Percentiles rank a stretch among this genome's conserved stretches.
These are phyloP conservation scores for Extremus antarcticus DNA, from an alignment of 495 filamentous ascomycete species.

Conservation along the genomic window DNA sequence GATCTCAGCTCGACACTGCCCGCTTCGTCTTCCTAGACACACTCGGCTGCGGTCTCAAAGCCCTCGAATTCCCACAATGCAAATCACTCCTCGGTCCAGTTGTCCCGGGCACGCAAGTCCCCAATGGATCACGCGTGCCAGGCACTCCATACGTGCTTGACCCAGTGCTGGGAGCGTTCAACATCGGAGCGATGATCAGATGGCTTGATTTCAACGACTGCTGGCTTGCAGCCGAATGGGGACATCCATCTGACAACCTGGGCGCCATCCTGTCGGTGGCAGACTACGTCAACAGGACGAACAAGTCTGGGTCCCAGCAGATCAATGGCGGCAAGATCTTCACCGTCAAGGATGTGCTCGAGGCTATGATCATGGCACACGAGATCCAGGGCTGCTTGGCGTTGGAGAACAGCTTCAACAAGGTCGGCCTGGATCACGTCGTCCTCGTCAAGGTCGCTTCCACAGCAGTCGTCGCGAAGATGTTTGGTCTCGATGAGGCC, in stretches of 20 bases:
- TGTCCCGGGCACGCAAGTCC: constrained; percentile 82
- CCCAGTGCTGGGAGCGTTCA: constrained; percentile 92
- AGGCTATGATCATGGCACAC: constrained; percentile 99
- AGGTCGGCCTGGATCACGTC: constrained; percentile 94
- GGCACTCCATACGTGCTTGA: constrained; percentile 92
- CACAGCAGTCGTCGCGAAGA: constrained; percentile 83
- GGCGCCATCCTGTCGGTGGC: constrained; percentile 92
- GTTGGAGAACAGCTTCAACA: constrained; percentile 95
- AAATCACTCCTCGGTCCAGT: constrained; percentile 88
- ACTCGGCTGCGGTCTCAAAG: constrained; percentile 90
- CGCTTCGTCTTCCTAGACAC: constrained; percentile 64
- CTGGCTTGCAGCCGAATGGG: constrained; percentile 98
- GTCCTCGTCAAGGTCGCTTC: constrained; percentile 96
- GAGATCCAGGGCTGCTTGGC: constrained; percentile 97
- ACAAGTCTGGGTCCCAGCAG: constrained; percentile 62
- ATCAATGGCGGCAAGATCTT: constrained; percentile 76
- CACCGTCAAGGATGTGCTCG: constrained; percentile 79
- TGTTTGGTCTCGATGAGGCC: constrained; percentile 78
- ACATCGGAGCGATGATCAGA: constrained; percentile 95
- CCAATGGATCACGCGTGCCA: constrained; percentile 83
- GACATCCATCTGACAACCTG: constrained; percentile 93
- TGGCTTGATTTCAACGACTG: constrained; percentile 99
- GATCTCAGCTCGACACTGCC: constrained; percentile 67
- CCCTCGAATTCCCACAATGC: constrained; percentile 91
- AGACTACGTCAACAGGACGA: constrained; percentile 94